phyloP scores from a whole-genome alignment of 2,329 filamentous ascomycete species.

The Byssoonygena ceratinophila region DNA sequence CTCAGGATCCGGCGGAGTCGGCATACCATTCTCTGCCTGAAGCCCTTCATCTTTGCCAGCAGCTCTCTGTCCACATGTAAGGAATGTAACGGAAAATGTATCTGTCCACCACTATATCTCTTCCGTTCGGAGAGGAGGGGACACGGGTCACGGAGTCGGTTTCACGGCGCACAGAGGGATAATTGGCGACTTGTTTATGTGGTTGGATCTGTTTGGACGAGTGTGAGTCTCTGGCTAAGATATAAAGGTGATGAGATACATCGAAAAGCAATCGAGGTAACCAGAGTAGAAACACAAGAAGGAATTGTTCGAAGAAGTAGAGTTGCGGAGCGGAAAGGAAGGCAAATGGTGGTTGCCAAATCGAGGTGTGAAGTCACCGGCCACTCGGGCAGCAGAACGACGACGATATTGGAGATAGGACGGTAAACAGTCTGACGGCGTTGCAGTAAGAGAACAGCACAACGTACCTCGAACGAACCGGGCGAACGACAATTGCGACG shows the following conservation, averaged over 20 bases:
- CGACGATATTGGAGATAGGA: not conserved
- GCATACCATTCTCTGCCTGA: conserved; percentile 94
- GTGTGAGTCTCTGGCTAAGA: not conserved
- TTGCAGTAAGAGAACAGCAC: not conserved
- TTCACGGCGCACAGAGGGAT: not conserved
- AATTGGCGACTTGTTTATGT: not conserved
- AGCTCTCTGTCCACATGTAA: conserved; percentile 22
- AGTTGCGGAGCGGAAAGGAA: not conserved
- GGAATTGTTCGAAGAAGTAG: not conserved
- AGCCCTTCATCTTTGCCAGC: conserved; percentile 75
- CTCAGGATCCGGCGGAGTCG: conserved; percentile 21
- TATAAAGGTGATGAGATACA: not conserved
- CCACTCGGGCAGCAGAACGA: conserved; percentile 5
- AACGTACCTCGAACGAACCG: conserved; percentile 2
- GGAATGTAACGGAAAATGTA: conserved; percentile 3
- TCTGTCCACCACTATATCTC: conserved; percentile 14
- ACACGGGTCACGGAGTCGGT: not conserved
- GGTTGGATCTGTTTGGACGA: not conserved
- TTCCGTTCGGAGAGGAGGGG: conserved; percentile 6
- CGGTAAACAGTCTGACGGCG: not conserved
- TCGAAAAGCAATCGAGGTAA: not conserved
- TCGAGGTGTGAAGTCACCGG: conserved; percentile 9
- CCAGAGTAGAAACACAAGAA: not conserved
- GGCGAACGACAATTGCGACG: conserved; percentile 2
- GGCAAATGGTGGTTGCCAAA: not conserved